Evolutionary conservation across 1,284 basidiomycete genomes (phyloP).

Genomic region (Serendipita sp.): DNA sequence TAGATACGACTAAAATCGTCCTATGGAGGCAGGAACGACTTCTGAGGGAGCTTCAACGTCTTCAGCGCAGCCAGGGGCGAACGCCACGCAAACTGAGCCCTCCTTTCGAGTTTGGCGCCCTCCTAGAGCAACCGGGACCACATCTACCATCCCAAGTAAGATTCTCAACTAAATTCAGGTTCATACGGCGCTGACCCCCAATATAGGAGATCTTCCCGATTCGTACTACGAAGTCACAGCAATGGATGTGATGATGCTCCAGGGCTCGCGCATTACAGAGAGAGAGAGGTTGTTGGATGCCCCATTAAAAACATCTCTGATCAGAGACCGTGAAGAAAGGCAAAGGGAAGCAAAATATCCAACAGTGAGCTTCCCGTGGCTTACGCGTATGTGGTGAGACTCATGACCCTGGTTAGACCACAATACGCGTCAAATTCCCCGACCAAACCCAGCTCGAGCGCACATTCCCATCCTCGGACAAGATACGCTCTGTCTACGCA

Average conservation of each 20-base stretch:
- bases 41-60: background rate
- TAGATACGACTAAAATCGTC: background rate
- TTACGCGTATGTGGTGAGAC: background rate
- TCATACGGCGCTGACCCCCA: background rate
- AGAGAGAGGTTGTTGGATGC: conserved; percentile 58
- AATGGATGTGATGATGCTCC: conserved; percentile 56
- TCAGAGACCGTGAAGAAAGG: conserved; percentile 52
- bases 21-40: background rate
- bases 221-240: conserved; percentile 61
- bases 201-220: conserved; percentile 39
- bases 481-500: conserved; percentile 66
- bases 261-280: conserved; percentile 44
- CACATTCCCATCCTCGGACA: conserved; percentile 56
- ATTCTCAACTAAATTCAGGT: background rate
- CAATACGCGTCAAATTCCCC: conserved; percentile 65
- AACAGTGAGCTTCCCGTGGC: conserved; percentile 30
- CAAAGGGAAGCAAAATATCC: conserved; percentile 55
- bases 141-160: background rate
- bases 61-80: background rate
- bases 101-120: conserved; percentile 8
- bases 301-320: conserved; percentile 56
- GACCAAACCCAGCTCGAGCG: conserved; percentile 76
- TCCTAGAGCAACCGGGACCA: background rate
- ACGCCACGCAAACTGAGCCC: background rate
- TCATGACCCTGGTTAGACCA: conserved; percentile 36